These are phyloP conservation scores for Phytophthora constricta DNA, from an alignment of 352 stramenopile species.

Conservation along the genomic window DNA sequence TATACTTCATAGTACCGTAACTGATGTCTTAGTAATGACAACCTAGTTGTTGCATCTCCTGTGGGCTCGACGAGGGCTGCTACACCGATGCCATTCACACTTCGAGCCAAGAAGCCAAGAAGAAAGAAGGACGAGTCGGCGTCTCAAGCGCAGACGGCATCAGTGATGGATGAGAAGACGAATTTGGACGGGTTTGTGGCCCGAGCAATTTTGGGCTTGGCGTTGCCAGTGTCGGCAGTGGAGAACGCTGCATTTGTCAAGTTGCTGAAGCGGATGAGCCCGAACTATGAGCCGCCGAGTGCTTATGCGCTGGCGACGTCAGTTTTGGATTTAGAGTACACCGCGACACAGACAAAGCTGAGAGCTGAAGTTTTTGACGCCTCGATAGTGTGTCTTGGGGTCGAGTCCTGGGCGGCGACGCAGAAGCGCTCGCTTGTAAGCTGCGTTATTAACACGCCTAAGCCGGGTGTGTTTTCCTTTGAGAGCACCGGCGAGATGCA, in stretches of 20 bases:
- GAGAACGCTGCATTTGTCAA: constrained; percentile 67
- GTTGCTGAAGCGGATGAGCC: constrained; percentile 67
- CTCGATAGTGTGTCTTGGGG: constrained; percentile 51
- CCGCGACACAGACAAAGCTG: constrained; percentile 62
- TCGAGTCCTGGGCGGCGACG: constrained; percentile 56
- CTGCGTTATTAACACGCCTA: constrained; percentile 63
- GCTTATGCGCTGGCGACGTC: constrained; percentile 56
- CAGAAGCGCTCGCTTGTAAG: constrained; percentile 59
- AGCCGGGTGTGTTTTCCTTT: constrained; percentile 55
- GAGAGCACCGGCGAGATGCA: constrained; percentile 61
- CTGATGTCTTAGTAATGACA: background rate
- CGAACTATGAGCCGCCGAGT: constrained; percentile 55
- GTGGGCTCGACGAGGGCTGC: background rate
- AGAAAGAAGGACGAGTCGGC: constrained; percentile 14
- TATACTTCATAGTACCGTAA: background rate
- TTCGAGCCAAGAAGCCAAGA: constrained; percentile 20
- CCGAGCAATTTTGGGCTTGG: constrained; percentile 59
- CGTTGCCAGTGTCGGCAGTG: constrained; percentile 60
- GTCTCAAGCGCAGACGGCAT: background rate
- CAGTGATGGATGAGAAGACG: constrained; percentile 51
- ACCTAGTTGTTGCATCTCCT: background rate
- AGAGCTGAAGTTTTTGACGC: constrained; percentile 63
- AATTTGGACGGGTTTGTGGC: constrained; percentile 66
- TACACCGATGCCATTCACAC: background rate
- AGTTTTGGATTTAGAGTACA: constrained; percentile 68